Base-by-base conservation (phyloP, 345 rosid genomes). In the Erodium maritimum region DNA sequence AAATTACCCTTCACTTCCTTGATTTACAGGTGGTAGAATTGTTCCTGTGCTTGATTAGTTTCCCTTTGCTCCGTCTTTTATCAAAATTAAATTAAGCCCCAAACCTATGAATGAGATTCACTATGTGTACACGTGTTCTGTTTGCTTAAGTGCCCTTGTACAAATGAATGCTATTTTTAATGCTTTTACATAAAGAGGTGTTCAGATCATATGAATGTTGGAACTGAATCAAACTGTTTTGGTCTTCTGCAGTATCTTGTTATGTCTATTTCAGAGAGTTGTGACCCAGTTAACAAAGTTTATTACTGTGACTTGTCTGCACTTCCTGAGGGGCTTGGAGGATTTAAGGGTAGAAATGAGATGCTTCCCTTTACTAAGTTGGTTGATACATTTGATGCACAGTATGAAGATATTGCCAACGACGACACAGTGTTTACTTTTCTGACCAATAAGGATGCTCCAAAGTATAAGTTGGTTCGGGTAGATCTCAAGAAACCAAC, bases 261-360 rank as follows among this genome's bases (percentile, higher is more conserved):
- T 61, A 69, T 93, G 61, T 24, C 57, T 21, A 71, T 74, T 42
- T 55, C 17, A 0, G 95, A 89, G 73, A 73, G 77, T 57, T 82
- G 91, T 72, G 97, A 81, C 70, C 95, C 95, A 93, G 82, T 80
- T 50, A 93, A 93, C 76, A 89, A 93, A 74, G 68, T 93, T 5
- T 87, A 80, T 67, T 71, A 83, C 65, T 89, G 86, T 59, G 82
- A 85, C 65, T 61, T 89, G 74, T 82, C 91, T 58, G 71, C 75
- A 66, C 77, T 89, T 72, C 70, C 79, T 3, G 70, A 71, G 33
- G 96, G 94, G 23, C 73, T 88, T 65, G 79, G 79, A 75, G 84
- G 95, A 63, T 78, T 65, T 59, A 79, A 73, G 64, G 86, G 66
- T 69, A 66, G 68, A 70, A 66, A 72, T 3, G 37, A 54, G 37